Evolutionary conservation across 2,329 filamentous ascomycete genomes (phyloP).

Genomic region (Aureobasidium leucospermi): DNA sequence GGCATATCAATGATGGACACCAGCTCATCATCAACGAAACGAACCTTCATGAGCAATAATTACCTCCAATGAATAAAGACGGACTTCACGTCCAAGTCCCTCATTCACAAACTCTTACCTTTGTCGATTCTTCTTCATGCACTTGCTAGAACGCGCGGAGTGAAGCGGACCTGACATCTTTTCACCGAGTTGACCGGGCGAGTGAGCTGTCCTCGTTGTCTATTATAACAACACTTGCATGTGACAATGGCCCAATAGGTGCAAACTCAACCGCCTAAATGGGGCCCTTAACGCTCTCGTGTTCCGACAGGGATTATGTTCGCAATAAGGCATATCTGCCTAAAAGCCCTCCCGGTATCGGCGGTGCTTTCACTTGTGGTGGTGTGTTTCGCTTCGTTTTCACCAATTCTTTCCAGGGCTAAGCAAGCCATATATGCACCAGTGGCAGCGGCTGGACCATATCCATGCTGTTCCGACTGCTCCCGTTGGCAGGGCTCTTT

Average conservation of each 20-base stretch:
- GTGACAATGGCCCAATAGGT: not conserved
- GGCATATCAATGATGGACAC: not conserved
- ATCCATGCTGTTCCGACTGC: not conserved
- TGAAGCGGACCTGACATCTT: no score
- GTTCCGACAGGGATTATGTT: not conserved
- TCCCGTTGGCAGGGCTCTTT: not conserved
- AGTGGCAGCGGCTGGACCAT: not conserved
- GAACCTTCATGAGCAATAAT: constrained; percentile 9
- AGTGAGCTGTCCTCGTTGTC: no score
- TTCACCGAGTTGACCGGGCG: no score
- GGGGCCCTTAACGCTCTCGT: not conserved
- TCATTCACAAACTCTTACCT: not conserved
- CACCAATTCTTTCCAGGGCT: not conserved
- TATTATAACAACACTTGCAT: not conserved
- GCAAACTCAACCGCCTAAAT: not conserved
- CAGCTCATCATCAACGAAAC: not conserved
- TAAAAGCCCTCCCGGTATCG: constrained; percentile 2
- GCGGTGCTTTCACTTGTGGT: not conserved
- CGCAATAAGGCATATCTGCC: not conserved
- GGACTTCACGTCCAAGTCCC: not conserved
- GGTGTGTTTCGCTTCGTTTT: not conserved
- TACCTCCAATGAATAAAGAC: not conserved
- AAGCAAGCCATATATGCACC: not conserved
- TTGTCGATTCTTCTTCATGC: not conserved
- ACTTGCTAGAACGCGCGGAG: no score